Conservation (phyloP, 1,139 yeast genomes). For the Yarrowia galli region DNA sequence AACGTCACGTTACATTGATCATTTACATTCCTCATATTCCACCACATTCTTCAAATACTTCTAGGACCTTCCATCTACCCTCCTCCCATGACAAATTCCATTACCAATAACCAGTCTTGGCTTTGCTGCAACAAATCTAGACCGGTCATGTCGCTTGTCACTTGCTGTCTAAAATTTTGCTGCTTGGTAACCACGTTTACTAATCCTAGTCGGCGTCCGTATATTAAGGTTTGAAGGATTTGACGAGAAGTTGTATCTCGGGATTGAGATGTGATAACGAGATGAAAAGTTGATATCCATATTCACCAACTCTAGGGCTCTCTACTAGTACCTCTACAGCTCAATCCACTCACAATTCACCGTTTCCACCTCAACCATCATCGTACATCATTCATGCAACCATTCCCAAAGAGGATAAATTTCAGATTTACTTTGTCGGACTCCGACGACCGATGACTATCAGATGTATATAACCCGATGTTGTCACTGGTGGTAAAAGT, state of each 20-base stretch:
- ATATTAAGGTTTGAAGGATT: not conserved
- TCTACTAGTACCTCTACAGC: not conserved
- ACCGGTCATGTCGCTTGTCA: not conserved
- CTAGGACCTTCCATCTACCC: not conserved
- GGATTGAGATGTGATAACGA: not conserved
- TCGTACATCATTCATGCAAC: not conserved
- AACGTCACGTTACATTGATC: no score
- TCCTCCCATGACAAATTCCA: not conserved
- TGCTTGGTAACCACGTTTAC: not conserved
- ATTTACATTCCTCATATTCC: not conserved
- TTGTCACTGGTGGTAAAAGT: not conserved
- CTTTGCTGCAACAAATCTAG: not conserved
- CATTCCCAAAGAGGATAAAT: slow-evolving; percentile 5
- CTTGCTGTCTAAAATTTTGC: not conserved
- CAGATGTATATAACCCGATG: not conserved
- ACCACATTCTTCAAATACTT: no score
- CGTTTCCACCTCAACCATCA: not conserved
- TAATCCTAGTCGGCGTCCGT: slow-evolving; percentile 13
- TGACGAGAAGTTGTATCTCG: no score
- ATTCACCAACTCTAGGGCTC: not conserved
- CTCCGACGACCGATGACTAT: not conserved
- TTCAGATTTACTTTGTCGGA: slow-evolving; percentile 34
- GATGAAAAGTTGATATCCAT: not conserved
- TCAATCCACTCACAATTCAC: not conserved
- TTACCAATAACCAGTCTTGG: not conserved